Base-by-base conservation (phyloP, 192 early-diverging fungal genomes). In the Entomortierella chlamydospora region DNA sequence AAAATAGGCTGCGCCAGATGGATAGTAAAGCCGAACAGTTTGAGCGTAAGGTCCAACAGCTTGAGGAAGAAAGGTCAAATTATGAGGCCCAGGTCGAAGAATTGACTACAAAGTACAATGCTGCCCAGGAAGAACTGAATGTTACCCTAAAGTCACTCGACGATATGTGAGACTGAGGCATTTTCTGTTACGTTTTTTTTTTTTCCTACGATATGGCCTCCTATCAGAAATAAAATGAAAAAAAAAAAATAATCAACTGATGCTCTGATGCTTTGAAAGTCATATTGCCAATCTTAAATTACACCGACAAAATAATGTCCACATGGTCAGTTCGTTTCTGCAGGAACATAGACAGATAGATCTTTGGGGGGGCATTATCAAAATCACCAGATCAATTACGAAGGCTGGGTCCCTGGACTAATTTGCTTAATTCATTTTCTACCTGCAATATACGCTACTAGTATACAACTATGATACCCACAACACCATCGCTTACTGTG, bases 21-120 rank as follows among this genome's bases (percentile, higher is more conserved):
- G 94, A 96, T 81, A 88, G 96, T 54, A 86, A 88, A 72, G 88
- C 93, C 69, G 95, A 98, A 80, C 89, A 91, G 64, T 90, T 93
- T 81, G 94, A 98, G 82, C 92, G 96, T 72, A 93, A 91, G 83
- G 90, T 93, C 20, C 88, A 90, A 37, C 91, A 94, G 79, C 71
- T 95, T 68, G 95, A 96, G 72, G 83, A 79, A 57, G 89, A 95
- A 57, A 84, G 82, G 63, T 71, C 76, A 41, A 87, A 83, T 30
- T 83, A 91, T 42, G 96, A 98, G 76, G 66, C 70, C 45, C 90
- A 90, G 85, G 77, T 90, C 77, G 93, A 94, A 62, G 91, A 93
- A 39, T 71, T 91, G 57, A 82, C 83, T 29, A 72, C 69, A 25
- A 91, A 95, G 85, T 90, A 90, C 85, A 62, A 79, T 15, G 68